These are phyloP conservation scores for Ophiostoma piceae DNA, from an alignment of 2,329 filamentous ascomycete species.

Conservation along the genomic window DNA sequence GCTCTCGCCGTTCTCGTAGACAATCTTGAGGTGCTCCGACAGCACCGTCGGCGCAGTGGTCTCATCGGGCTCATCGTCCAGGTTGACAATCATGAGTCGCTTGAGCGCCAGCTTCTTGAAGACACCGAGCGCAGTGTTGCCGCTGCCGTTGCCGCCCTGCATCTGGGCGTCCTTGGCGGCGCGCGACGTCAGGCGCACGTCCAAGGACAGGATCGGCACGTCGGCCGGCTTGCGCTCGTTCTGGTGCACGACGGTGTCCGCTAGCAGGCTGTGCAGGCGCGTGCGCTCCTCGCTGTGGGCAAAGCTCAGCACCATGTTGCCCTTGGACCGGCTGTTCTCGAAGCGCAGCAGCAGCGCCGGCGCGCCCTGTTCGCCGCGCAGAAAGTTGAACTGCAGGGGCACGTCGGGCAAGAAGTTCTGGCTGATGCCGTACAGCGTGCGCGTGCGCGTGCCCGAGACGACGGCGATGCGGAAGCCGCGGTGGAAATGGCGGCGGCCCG, in stretches of 20 bases:
- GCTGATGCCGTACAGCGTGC: conserved; percentile 70
- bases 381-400: conserved; percentile 72
- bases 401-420: conserved; percentile 60
- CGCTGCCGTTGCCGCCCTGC: conserved; percentile 49
- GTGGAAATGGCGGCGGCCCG: conserved; percentile 66
- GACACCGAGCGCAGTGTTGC: conserved; percentile 44
- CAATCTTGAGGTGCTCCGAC: conserved; percentile 68
- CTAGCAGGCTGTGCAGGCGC: conserved; percentile 65
- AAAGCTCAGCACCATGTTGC: conserved; percentile 74
- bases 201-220: conserved; percentile 58
- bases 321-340: conserved; percentile 59
- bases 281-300: conserved; percentile 65
- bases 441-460: conserved; percentile 69
- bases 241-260: conserved; percentile 62
- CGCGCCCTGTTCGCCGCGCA: conserved; percentile 64
- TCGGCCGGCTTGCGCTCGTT: conserved; percentile 69
- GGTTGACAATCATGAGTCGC: conserved; percentile 65
- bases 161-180: conserved; percentile 40
- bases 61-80: conserved; percentile 58
- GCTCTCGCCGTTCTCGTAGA: conserved; percentile 70
- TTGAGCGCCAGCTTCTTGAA: conserved; percentile 58
- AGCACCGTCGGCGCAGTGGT: conserved; percentile 60
- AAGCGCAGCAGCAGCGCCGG: conserved; percentile 68
- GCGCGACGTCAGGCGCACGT: conserved; percentile 28
- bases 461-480: conserved; percentile 74